Evolutionary conservation across 2,329 filamentous ascomycete genomes (phyloP).

Genomic region (Colletotrichum salicis): DNA sequence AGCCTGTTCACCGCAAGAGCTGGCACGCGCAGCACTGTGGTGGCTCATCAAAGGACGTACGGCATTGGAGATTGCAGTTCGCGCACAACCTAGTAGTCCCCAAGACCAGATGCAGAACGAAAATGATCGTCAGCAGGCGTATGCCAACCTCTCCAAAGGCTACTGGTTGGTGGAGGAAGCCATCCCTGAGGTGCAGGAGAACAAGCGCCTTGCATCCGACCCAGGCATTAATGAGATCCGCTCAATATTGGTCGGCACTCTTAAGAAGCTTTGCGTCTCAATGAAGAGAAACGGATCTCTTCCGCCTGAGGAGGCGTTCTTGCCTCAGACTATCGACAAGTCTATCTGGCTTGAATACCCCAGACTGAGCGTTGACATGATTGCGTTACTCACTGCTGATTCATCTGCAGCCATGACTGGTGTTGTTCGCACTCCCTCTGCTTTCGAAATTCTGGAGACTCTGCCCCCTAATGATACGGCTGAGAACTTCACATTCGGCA

Average conservation of each 20-base stretch:
- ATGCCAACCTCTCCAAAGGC: slow-evolving; percentile 85
- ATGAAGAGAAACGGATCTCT: slow-evolving; percentile 87
- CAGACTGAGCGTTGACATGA: slow-evolving; percentile 75
- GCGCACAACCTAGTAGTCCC: slow-evolving; percentile 67
- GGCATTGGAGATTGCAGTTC: slow-evolving; percentile 77
- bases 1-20: slow-evolving; percentile 71
- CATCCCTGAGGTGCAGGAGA: slow-evolving; percentile 60
- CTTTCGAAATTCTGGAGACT: slow-evolving; percentile 69
- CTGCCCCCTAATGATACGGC: slow-evolving; percentile 82
- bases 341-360: slow-evolving; percentile 86
- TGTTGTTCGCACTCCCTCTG: slow-evolving; percentile 57
- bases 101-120: slow-evolving; percentile 65
- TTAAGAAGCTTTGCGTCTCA: slow-evolving; percentile 80
- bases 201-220: slow-evolving; percentile 54
- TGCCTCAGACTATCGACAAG: slow-evolving; percentile 84
- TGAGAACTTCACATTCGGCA: slow-evolving; percentile 81
- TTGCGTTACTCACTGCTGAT: slow-evolving; percentile 74
- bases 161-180: slow-evolving; percentile 79
- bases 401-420: slow-evolving; percentile 61
- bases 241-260: slow-evolving; percentile 68
- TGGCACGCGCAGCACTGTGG: slow-evolving; percentile 81
- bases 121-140: slow-evolving; percentile 76
- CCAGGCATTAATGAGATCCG: slow-evolving; percentile 64
- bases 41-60: slow-evolving; percentile 89
- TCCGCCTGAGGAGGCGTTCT: slow-evolving; percentile 72